Conservation (phyloP, 75 land plant species). For the Picea sitchensis region DNA sequence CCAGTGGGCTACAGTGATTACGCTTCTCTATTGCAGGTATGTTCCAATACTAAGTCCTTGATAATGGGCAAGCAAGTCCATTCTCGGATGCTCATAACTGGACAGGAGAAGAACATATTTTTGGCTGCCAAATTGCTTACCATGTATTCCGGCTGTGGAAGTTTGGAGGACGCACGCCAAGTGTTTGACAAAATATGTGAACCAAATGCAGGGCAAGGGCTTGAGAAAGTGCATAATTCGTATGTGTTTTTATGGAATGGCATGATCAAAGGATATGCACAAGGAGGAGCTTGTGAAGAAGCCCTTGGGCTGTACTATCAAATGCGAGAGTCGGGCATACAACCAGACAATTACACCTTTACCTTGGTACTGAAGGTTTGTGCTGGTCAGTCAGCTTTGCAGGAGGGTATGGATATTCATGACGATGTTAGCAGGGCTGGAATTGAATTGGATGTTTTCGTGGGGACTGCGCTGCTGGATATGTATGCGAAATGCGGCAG, state of each 20-base stretch:
- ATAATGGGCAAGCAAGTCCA: too few relatives aligned
- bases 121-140: neutral
- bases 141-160: neutral
- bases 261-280: constrained; percentile 1
- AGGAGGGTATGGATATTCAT: neutral
- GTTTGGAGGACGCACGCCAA: neutral
- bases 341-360: neutral
- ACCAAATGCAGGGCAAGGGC: constrained; percentile 6
- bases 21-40: too few relatives aligned
- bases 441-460: neutral
- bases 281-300: neutral
- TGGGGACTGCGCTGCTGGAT: constrained; percentile 18
- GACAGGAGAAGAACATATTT: neutral
- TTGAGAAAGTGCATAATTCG: constrained; percentile 8
- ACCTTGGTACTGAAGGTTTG: neutral
- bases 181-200: neutral
- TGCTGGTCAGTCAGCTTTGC: neutral
- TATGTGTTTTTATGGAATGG: constrained; percentile 28
- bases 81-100: too few relatives aligned
- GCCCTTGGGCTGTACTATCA: neutral
- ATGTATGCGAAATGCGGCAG: constrained; percentile 18
- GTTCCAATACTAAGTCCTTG: too few relatives aligned
- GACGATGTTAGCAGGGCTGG: neutral
- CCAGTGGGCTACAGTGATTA: too few relatives aligned
- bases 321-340: neutral